Evolutionary conservation across 1,284 basidiomycete genomes (phyloP).

Genomic region (Hemileia vastatrix): DNA sequence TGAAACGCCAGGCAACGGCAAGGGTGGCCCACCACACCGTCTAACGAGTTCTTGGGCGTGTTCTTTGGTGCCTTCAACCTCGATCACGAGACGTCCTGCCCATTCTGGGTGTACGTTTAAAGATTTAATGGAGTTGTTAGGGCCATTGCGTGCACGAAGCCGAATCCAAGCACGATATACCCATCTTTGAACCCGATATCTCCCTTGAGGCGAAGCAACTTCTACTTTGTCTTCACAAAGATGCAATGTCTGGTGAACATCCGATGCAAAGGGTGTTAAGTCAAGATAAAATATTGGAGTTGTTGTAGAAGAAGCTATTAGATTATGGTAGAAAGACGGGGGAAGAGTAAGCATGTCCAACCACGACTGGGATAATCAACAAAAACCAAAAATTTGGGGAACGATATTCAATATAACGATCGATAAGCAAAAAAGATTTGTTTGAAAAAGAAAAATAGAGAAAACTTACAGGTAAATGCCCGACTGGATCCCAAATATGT

Average conservation of each 20-base stretch:
- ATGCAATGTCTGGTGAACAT: slow-evolving; percentile 40
- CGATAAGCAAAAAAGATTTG: background rate
- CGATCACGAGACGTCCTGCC: slow-evolving; percentile 31
- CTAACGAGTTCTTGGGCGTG: slow-evolving; percentile 30
- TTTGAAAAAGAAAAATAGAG: background rate
- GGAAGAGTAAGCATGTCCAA: slow-evolving; percentile 43
- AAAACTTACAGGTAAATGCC: slow-evolving; percentile 42
- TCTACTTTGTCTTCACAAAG: slow-evolving; percentile 45
- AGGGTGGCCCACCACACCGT: slow-evolving; percentile 8
- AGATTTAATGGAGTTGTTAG: slow-evolving; percentile 19
- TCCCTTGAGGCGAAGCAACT: slow-evolving; percentile 40
- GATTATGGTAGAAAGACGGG: slow-evolving; percentile 46
- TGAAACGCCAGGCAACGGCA: background rate
- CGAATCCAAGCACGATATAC: slow-evolving; percentile 44
- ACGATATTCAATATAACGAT: background rate
- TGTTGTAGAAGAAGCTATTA: slow-evolving; percentile 37
- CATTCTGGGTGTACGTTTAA: slow-evolving; percentile 32
- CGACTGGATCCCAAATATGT: slow-evolving; percentile 41
- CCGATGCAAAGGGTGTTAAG: slow-evolving; percentile 22
- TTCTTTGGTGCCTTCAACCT: slow-evolving; percentile 37
- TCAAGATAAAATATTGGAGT: slow-evolving; percentile 20
- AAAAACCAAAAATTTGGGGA: background rate
- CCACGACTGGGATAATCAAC: slow-evolving; percentile 32
- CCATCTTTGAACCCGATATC: slow-evolving; percentile 45
- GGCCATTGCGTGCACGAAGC: slow-evolving; percentile 23